Base-by-base conservation (phyloP, 352 stramenopile species). In the Phytophthora nicotianae region DNA sequence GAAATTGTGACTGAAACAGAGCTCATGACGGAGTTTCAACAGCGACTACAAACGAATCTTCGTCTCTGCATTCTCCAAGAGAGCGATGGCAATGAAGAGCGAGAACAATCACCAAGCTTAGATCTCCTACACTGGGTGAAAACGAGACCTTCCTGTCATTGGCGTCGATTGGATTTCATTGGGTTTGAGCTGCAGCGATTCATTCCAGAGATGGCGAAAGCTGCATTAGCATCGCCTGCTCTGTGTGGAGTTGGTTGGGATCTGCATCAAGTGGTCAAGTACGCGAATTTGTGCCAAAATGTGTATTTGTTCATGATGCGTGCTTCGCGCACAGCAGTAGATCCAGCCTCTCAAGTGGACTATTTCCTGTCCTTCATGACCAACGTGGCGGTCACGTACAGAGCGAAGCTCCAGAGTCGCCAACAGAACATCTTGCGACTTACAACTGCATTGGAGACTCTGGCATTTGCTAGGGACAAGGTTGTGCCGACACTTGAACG, bases 51-150 rank as follows among this genome's bases (percentile, higher is more conserved):
- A 21, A 48, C 65, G 14, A 82, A 88, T 26, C 38, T 90, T 7
- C 78, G 81, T 3, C 21, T 90, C 0, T 85, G 73, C 13, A 37
- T 90, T 14, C 53, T 85, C 5, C 57, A 69, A 16, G 59, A 69
- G 32, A 46, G 7, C 6, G 23, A 50, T 0, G 32, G n/a, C 14
- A 32, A 11, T 43, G 17, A 17, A 55, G 19, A 26, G 16, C 6
- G 14, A 13, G 37, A 4, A 20, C 19, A 10, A 20, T 47, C 7
- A 6, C 21, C 3, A 5, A 9, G 6, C 27, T 17, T 13, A 38
- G 13, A 16, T 13, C 46, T 66, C 2, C 5, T 73, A 35, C 19
- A 17, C 4, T 69, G 54, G 65, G 47, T 77, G 29, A 60, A 70
- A 17, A 56, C 69, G 4, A 47, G 48, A n/a, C 47, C 65, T 17